Percentiles rank a stretch among this genome's conserved stretches.
Evolutionary conservation across 2,329 filamentous ascomycete genomes (phyloP).

Genomic region (Rasamsonia emersonii): DNA sequence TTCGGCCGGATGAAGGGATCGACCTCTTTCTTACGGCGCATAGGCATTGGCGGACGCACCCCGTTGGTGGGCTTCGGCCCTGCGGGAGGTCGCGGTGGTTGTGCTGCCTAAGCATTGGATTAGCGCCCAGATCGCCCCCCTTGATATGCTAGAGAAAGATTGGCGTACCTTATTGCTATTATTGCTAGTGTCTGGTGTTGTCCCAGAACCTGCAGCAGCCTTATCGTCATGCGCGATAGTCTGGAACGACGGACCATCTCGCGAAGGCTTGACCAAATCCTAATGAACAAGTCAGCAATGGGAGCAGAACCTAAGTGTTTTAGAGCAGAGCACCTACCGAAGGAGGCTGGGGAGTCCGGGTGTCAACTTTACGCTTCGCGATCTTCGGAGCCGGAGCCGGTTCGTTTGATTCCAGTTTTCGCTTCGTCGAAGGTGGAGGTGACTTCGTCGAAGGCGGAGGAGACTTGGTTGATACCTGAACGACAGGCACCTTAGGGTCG

Average conservation of each 20-base stretch:
- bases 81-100: conserved; percentile 9
- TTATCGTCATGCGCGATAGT: conserved; percentile 14
- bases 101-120: no score
- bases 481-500: conserved; percentile 35
- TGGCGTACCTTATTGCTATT: conserved; percentile 14
- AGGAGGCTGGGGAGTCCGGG: conserved; percentile 12
- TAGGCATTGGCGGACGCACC: conserved; percentile 20
- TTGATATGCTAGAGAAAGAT: conserved; percentile 6
- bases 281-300: conserved; percentile 10
- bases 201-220: conserved; percentile 8
- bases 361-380: conserved; percentile 13
- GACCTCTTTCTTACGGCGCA: conserved; percentile 31
- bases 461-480: conserved; percentile 21
- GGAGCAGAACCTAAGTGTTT: conserved; percentile 1
- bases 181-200: conserved; percentile 8
- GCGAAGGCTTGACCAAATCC: conserved; percentile 33
- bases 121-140: background rate
- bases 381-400: conserved; percentile 16
- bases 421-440: conserved; percentile 14
- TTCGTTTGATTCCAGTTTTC: conserved; percentile 15
- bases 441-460: conserved; percentile 7
- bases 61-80: conserved; percentile 10
- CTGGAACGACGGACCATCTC: conserved; percentile 24
- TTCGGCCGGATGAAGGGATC: conserved; percentile 37
- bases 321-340: conserved; percentile 9